Conservation (phyloP, 352 stramenopile genomes). For the Phytophthora citricola region DNA sequence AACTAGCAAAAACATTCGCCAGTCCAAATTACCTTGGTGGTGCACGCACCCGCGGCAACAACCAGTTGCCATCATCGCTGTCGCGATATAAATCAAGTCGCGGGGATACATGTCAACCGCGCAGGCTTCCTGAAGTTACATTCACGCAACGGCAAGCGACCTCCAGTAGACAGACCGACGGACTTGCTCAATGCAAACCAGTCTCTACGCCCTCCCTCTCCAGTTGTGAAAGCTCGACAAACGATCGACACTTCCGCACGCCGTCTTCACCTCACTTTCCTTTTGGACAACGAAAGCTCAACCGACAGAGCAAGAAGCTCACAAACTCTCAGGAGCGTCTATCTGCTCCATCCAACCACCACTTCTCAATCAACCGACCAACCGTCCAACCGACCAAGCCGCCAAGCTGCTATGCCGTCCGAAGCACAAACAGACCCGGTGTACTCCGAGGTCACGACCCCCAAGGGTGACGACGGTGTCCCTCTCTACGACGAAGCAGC, state of each 20-base stretch:
- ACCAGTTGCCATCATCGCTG: neutral
- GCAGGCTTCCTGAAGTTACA: constrained; percentile 6
- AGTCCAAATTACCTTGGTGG: neutral
- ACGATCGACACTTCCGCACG: neutral
- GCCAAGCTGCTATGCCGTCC: constrained; percentile 3
- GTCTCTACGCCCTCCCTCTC: neutral
- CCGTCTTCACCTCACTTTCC: constrained; percentile 10
- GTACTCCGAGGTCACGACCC: constrained; percentile 16
- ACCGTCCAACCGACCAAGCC: neutral
- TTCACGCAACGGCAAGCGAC: constrained; percentile 1
- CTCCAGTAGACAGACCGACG: neutral
- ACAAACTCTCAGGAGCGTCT: neutral
- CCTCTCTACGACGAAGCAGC: constrained; percentile 16
- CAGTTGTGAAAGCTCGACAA: neutral
- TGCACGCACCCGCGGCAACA: neutral
- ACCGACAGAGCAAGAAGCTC: neutral
- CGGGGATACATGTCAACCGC: constrained; percentile 3
- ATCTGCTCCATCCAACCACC: neutral
- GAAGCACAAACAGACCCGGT: constrained; percentile 16
- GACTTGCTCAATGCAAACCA: neutral
- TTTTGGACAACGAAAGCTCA: constrained; percentile 11
- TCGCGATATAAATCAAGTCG: constrained; percentile 9
- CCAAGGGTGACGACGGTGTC: constrained; percentile 11
- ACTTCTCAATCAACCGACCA: neutral
- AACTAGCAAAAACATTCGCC: constrained; percentile 5